A percentile compares a stretch with the other conserved stretches of the same genome.
These are phyloP conservation scores for Pseudogymnoascus sp. DNA, from an alignment of 2,329 filamentous ascomycete species.

Conservation along the genomic window DNA sequence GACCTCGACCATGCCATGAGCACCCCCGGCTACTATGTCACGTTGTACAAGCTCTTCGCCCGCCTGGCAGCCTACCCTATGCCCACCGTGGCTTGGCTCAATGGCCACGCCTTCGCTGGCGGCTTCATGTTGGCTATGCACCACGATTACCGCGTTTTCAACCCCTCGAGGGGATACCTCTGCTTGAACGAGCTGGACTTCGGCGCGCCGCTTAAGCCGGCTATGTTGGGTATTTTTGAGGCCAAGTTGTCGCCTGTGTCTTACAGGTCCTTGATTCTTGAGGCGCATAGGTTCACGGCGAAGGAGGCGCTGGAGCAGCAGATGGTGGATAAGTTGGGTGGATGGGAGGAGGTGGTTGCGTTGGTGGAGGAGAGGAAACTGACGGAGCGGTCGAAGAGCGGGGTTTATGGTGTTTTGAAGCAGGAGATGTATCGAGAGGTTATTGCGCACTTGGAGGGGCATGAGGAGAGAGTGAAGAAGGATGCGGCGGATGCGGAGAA, in stretches of 20 bases:
- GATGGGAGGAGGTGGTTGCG: slow-evolving; percentile 54
- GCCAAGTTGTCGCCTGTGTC: slow-evolving; percentile 53
- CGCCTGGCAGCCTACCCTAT: slow-evolving; percentile 64
- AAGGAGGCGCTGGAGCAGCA: slow-evolving; percentile 58
- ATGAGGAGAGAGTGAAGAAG: slow-evolving; percentile 45
- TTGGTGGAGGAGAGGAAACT: slow-evolving; percentile 57
- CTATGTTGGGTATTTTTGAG: slow-evolving; percentile 71
- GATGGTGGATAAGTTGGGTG: slow-evolving; percentile 63
- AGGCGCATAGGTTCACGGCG: slow-evolving; percentile 62
- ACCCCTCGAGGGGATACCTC: slow-evolving; percentile 61
- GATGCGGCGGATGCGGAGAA: slow-evolving; percentile 39
- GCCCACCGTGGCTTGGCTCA: slow-evolving; percentile 74
- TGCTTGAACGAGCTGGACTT: slow-evolving; percentile 80
- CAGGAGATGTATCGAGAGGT: slow-evolving; percentile 68
- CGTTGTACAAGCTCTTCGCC: slow-evolving; percentile 59
- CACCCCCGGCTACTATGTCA: slow-evolving; percentile 55
- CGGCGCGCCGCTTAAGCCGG: slow-evolving; percentile 65
- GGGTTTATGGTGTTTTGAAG: slow-evolving; percentile 67
- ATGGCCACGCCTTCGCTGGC: slow-evolving; percentile 75
- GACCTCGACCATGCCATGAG: slow-evolving; percentile 62
- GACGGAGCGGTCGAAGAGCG: slow-evolving; percentile 54
- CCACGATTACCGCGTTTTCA: slow-evolving; percentile 78
- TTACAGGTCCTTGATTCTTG: slow-evolving; percentile 64
- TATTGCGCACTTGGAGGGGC: slow-evolving; percentile 50
- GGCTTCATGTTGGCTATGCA: slow-evolving; percentile 78